These are phyloP conservation scores for Sporothrix luriei DNA, from an alignment of 2,329 filamentous ascomycete species.

Conservation along the genomic window DNA sequence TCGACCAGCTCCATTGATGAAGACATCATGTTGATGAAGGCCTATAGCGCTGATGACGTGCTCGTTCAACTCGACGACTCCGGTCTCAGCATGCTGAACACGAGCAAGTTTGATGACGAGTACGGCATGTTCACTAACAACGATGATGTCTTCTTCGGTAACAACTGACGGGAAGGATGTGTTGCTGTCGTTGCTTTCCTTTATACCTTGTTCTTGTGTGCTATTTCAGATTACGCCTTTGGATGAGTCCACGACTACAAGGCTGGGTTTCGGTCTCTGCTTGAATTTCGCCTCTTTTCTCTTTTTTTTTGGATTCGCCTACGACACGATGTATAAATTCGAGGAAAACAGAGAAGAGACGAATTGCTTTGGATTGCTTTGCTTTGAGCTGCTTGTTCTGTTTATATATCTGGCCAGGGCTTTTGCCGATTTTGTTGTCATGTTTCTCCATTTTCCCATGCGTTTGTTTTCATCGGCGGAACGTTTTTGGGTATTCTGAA, in stretches of 20 bases:
- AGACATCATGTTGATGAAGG: constrained; percentile 50
- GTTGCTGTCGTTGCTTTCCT: not conserved
- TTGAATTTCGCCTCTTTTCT: not conserved
- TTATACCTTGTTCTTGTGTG: constrained; percentile 29
- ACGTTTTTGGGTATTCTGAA: constrained; percentile 32
- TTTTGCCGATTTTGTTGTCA: not conserved
- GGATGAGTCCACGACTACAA: constrained; percentile 33
- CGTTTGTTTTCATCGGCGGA: constrained; percentile 25
- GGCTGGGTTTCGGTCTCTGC: constrained; percentile 1
- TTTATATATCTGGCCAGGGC: constrained; percentile 20
- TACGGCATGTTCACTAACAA: constrained; percentile 57
- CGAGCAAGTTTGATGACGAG: constrained; percentile 59
- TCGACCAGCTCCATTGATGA: constrained; percentile 44
- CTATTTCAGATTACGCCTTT: constrained; percentile 28
- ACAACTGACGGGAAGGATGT: constrained; percentile 24
- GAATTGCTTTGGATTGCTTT: not conserved
- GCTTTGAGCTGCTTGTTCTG: constrained; percentile 2
- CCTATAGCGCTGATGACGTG: constrained; percentile 49
- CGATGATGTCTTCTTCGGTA: constrained; percentile 57
- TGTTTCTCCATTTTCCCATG: constrained; percentile 1
- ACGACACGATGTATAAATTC: constrained; percentile 15
- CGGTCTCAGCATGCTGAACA: constrained; percentile 54
- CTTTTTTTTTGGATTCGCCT: constrained; percentile 20
- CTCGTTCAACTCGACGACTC: constrained; percentile 49
- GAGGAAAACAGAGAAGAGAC: constrained; percentile 15